Conservation (phyloP, 2,329 filamentous ascomycete genomes). For the Raffaelea ambrosiae region DNA sequence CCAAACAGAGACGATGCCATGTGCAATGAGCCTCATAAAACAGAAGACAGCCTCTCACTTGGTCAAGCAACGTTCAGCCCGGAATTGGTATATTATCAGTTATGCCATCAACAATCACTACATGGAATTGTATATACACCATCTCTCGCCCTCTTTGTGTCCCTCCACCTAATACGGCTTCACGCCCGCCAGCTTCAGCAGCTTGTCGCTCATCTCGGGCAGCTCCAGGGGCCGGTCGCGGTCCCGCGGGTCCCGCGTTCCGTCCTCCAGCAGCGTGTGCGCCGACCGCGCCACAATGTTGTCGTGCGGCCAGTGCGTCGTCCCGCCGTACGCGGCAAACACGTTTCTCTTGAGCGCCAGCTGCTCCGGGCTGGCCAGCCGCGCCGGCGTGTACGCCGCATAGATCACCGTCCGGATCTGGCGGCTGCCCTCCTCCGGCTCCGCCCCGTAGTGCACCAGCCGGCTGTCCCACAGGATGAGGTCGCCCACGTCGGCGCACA, state of each 20-base stretch:
- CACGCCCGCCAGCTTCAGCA: slow-evolving; percentile 25
- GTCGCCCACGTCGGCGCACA: slow-evolving; percentile 7
- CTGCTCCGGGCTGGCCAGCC: slow-evolving; percentile 19
- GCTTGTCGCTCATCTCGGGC: slow-evolving; percentile 22
- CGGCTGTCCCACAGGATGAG: slow-evolving; percentile 27
- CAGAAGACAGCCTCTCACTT: no score
- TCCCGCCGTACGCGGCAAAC: slow-evolving; percentile 19
- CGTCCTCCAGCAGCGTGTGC: background rate
- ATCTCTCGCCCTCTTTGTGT: background rate
- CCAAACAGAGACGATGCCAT: no score
- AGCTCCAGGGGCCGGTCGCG: slow-evolving; percentile 24
- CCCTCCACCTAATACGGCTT: slow-evolving; percentile 15
- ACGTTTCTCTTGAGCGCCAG: slow-evolving; percentile 19
- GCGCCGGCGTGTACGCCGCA: slow-evolving; percentile 25
- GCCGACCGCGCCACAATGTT: slow-evolving; percentile 1
- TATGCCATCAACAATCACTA: no score
- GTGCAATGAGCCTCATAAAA: no score
- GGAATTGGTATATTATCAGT: no score
- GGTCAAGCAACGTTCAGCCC: no score
- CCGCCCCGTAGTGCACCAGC: slow-evolving; percentile 26
- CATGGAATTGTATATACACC: no score
- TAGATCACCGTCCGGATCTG: slow-evolving; percentile 24
- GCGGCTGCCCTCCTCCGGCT: slow-evolving; percentile 16
- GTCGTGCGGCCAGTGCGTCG: slow-evolving; percentile 20
- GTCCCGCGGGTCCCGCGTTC: slow-evolving; percentile 1